A percentile compares a stretch with the other conserved stretches of the same genome.
These are phyloP conservation scores for Pythium aquatile DNA, from an alignment of 352 stramenopile genomes.

Conservation along the genomic window DNA sequence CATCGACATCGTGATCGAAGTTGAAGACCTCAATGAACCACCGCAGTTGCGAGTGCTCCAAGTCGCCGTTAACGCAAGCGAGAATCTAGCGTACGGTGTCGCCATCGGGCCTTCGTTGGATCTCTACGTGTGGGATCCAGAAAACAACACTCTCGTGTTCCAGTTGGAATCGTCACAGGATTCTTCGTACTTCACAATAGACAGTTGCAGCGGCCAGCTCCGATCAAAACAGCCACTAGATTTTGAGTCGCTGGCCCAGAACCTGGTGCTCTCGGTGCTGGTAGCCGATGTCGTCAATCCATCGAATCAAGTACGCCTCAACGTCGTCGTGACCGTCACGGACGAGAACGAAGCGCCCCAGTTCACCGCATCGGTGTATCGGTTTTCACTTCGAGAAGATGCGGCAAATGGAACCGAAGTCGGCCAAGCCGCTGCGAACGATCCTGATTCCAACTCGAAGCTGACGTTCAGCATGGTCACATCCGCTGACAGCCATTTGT, in stretches of 20 bases:
- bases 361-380: slow-evolving; percentile 15
- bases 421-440: slow-evolving; percentile 14
- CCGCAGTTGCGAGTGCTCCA: slow-evolving; percentile 6
- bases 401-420: slow-evolving; percentile 6
- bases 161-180: slow-evolving; percentile 40
- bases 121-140: slow-evolving; percentile 46
- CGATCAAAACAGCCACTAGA: slow-evolving; percentile 34
- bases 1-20: slow-evolving; percentile 10
- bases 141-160: slow-evolving; percentile 50
- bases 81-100: slow-evolving; percentile 15
- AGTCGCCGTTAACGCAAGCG: slow-evolving; percentile 7
- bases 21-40: slow-evolving; percentile 29
- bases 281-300: slow-evolving; percentile 15
- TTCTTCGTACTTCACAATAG: slow-evolving; percentile 43
- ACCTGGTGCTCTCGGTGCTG: slow-evolving; percentile 12
- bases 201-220: slow-evolving; percentile 51
- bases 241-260: slow-evolving; percentile 30
- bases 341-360: slow-evolving; percentile 29
- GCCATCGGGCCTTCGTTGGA: slow-evolving; percentile 33
- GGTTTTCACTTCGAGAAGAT: slow-evolving; percentile 25
- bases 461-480: slow-evolving; percentile 12
- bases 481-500: slow-evolving; percentile 3
- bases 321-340: slow-evolving; percentile 10
- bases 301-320: slow-evolving; percentile 4
- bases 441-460: slow-evolving; percentile 15